Percentiles rank a stretch among this genome's conserved stretches.
phyloP scores from a whole-genome alignment of 1,284 basidiomycete genomes.

The Sporisorium scitamineum region DNA sequence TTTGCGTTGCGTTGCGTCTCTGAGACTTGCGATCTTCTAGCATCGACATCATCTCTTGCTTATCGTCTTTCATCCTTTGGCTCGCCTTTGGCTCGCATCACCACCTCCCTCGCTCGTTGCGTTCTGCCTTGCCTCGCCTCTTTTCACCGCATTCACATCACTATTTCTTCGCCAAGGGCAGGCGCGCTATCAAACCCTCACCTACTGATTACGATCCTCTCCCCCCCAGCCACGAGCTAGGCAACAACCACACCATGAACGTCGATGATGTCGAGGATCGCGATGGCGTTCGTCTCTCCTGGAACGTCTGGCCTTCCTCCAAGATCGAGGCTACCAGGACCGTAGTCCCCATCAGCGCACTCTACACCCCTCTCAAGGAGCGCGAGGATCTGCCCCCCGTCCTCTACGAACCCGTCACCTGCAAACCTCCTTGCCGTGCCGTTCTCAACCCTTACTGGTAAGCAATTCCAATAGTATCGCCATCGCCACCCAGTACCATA shows the following conservation, averaged over 20 bases:
- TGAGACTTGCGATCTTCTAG: slow-evolving; percentile 28
- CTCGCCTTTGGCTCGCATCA: slow-evolving; percentile 11
- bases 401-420: slow-evolving; percentile 96
- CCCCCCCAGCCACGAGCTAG: not conserved
- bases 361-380: slow-evolving; percentile 97
- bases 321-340: slow-evolving; percentile 97
- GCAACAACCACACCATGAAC: slow-evolving; percentile 40
- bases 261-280: slow-evolving; percentile 70
- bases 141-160: not conserved
- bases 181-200: slow-evolving; percentile 4
- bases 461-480: not conserved
- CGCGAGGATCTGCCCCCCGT: slow-evolving; percentile 95
- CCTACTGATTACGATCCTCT: not conserved
- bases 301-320: slow-evolving; percentile 99
- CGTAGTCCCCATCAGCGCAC: slow-evolving; percentile 94
- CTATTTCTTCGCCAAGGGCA: slow-evolving; percentile 14
- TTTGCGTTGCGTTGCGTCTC: not conserved
- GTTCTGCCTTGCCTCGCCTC: not conserved
- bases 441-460: slow-evolving; percentile 96
- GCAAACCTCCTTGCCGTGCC: slow-evolving; percentile 96
- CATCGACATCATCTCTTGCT: slow-evolving; percentile 15
- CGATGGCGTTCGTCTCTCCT: slow-evolving; percentile 75
- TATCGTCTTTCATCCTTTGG: slow-evolving; percentile 1
- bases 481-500: not conserved
- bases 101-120: not conserved